Evolutionary conservation across 2,329 filamentous ascomycete genomes (phyloP).

Genomic region (Aspergillus brunneoviolaceus): DNA sequence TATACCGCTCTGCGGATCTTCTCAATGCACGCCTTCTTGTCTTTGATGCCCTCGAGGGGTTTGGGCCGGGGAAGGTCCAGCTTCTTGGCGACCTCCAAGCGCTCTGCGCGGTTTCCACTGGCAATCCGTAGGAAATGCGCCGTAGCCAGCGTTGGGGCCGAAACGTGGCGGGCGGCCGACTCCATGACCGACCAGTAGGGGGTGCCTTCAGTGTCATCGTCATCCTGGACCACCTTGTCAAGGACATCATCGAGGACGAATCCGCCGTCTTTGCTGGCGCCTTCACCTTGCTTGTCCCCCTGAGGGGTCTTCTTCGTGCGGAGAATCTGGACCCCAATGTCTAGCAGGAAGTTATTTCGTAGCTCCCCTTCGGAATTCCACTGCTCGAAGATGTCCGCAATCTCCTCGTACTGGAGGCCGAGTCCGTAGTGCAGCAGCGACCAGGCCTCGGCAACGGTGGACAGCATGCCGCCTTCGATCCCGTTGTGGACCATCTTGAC

Average conservation of each 20-base stretch:
- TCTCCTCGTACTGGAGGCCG: slow-evolving; percentile 59
- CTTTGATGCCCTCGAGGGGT: slow-evolving; percentile 30
- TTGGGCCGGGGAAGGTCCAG: slow-evolving; percentile 44
- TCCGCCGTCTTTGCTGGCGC: slow-evolving; percentile 34
- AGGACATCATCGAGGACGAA: slow-evolving; percentile 62
- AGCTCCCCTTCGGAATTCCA: slow-evolving; percentile 63
- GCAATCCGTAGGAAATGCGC: slow-evolving; percentile 64
- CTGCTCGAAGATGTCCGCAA: slow-evolving; percentile 57
- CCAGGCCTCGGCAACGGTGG: slow-evolving; percentile 64
- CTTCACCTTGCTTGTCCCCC: slow-evolving; percentile 36
- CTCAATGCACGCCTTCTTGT: slow-evolving; percentile 53
- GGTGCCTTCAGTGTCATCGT: slow-evolving; percentile 65
- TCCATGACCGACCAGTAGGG: slow-evolving; percentile 66
- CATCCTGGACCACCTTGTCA: slow-evolving; percentile 71
- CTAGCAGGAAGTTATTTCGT: slow-evolving; percentile 60
- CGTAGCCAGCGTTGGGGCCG: slow-evolving; percentile 62
- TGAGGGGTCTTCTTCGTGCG: slow-evolving; percentile 48
- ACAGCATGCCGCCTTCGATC: slow-evolving; percentile 72
- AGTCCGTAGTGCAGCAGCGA: slow-evolving; percentile 60
- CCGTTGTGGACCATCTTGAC: slow-evolving; percentile 77
- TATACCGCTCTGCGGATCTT: slow-evolving; percentile 63
- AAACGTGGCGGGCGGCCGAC: slow-evolving; percentile 60
- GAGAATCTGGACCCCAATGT: slow-evolving; percentile 63
- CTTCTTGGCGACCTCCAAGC: slow-evolving; percentile 54
- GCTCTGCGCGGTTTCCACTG: slow-evolving; percentile 60